Evolutionary conservation across 78 protist species (phyloP), one percentile per base, ranked within the genome.

Genomic region (Dictyostelium purpureum): DNA sequence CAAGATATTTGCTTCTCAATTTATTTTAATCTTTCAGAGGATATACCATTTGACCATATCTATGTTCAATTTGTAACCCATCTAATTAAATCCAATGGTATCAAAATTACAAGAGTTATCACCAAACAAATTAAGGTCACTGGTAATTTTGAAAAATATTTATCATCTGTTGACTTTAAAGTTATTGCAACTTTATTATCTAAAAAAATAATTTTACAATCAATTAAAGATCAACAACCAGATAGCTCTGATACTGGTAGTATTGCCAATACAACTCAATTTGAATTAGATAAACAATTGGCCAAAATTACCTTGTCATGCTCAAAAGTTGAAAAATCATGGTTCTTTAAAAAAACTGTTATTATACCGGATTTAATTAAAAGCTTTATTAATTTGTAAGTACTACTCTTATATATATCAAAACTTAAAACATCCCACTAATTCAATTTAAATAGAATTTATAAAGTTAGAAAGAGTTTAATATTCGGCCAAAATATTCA

Each of bases 331-430:
- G 47, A 70, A 57, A 70, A 45, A 61, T 56, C 66, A 28, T 80
- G 89, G 89, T 85, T 81, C 82, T 85, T 85, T 61, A 51, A 37
- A 43, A 85, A 52, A 28, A 57, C 80, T 19, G 61, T 85, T 12
- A 61, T 52, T 33, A n/a, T 73, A n/a, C 82, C 92, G n/a, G 83
- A 52, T 18, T 52, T n/a, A 6, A 73, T 85, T 31, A 38, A 73
- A 73, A 35, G 7, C 19, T 73, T 74, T 28, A 73, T 85, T 35
- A 85, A 61, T 73, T 43, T 21, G 89, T 79, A 79, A 78, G 59
- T 10, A 10, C 3, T 24, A 10, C 4, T 12, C 26, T 16, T 37
- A 21, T 12, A 12, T 14, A 14, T 47, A 26, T 16, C 12, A 21
- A 16, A 52, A 49, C 18, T n/a, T 45, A 21, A 26, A n/a, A 73